Percentiles rank a stretch among this genome's conserved stretches.
Evolutionary conservation across 352 stramenopile species (phyloP).

Genomic region (Phytophthora parvispora): DNA sequence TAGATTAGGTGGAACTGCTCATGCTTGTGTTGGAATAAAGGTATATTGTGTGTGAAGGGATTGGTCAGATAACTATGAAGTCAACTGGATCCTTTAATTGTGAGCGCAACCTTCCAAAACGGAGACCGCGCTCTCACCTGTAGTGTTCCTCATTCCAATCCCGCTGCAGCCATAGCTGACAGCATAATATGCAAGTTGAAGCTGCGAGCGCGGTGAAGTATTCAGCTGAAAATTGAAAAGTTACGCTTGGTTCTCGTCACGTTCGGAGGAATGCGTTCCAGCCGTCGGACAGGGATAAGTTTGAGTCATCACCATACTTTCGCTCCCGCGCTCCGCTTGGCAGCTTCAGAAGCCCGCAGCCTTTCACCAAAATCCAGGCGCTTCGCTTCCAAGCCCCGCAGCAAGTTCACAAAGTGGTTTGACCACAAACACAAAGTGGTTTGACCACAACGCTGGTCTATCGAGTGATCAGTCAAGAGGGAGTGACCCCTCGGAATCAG

Average conservation of each 20-base stretch:
- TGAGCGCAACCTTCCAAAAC: constrained; percentile 79
- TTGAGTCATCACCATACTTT: constrained; percentile 84
- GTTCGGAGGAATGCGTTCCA: constrained; percentile 85
- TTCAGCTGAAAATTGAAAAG: constrained; percentile 87
- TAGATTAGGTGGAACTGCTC: too few species aligned
- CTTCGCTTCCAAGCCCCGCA: constrained; percentile 1
- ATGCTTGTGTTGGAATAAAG: too few species aligned
- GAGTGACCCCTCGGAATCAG: constrained; percentile 90
- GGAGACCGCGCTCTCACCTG: constrained; percentile 75
- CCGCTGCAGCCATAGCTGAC: background rate
- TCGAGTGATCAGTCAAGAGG: constrained; percentile 89
- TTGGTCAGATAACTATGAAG: constrained; percentile 93
- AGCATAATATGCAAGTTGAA: background rate
- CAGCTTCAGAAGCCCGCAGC: background rate
- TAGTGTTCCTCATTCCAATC: constrained; percentile 85
- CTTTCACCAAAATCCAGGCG: constrained; percentile 33
- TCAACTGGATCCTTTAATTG: constrained; percentile 89
- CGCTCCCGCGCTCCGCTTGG: background rate
- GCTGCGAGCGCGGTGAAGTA: constrained; percentile 45
- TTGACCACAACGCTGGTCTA: constrained; percentile 18
- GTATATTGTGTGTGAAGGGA: constrained; percentile 14
- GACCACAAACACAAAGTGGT: constrained; percentile 3
- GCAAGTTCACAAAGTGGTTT: too few species aligned
- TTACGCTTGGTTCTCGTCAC: constrained; percentile 92
- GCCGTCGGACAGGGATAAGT: constrained; percentile 92